Base-by-base conservation (phyloP, 371 early-diverging fungal species). In the Mucor lusitanicus region DNA sequence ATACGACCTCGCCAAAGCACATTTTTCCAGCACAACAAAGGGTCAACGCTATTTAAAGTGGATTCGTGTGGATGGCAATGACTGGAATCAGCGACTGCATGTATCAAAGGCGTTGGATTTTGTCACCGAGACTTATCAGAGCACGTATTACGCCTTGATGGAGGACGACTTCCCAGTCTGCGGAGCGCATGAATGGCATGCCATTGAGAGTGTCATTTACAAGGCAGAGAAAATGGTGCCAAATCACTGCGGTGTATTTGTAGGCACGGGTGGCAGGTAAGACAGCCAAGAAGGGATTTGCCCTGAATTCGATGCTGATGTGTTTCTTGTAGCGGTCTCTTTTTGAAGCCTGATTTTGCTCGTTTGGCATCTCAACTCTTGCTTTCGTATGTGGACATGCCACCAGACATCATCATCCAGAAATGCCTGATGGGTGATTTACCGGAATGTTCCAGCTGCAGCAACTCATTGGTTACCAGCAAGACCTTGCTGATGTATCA, bases 21-120 rank as follows among this genome's bases (percentile, higher is more conserved):
- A 75, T 21, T 85, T 80, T 59, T 70, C 75, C 8, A 61, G 73
- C 12, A 82, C 80, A 19, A 59, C 68, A 19, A 85, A 84, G 54
- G 88, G 83, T 0, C 83, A 80, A 59, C 77, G 76, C n/a, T 87
- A 88, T 60, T 50, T 88, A 15, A 67, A 67, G 59, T 88, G 87
- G 86, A 32, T 85, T 11, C 83, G 80, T 19, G 83, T 84, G 15
- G 80, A 82, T 27, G 88, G 87, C 17, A 63, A 67, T 3, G 77
- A 78, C 25, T 73, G 71, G 65, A 84, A 86, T 62, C 88, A 88
- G 57, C 80, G 87, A 7, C 63, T 80, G 23, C 88, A 88, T 72
- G 76, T 88, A n/a, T 77, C 85, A 15, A 81, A 76, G 21, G 88
- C 87, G 0, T 58, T 84, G 28, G 68, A 71, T 35, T 48, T 79